Base-by-base conservation (phyloP, 176 grass and related monocot species). In the Oryza coarctata region DNA sequence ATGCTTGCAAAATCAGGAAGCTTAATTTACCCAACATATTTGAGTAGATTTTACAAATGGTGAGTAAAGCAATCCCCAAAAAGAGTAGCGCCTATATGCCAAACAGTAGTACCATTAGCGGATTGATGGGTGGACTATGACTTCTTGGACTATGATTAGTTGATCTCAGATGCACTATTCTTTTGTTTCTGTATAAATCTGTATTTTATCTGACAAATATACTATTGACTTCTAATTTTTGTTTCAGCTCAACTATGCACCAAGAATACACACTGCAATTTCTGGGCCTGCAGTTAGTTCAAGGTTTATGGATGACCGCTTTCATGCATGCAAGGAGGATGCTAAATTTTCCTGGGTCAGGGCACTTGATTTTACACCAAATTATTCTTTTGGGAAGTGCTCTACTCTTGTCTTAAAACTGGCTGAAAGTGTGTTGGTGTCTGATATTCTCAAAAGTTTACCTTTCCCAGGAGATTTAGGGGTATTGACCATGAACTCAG, bases 231-330 rank as follows among this genome's bases (percentile, higher is more conserved):
- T 66, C 65, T 82, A 26, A 25, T 61, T 52, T 77, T 72, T 86
- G n/a, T 77, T 76, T 66, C 86, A 98, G 95, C 90, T 98, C 41
- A 82, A 55, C 36, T 98, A 98, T 88, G 89, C 88, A 74, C 95
- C 95, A 77, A 93, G 93, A 88, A 91, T 93, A 68, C 88, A 88
- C 81, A 73, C 67, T 44, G 71, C 80, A 52, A 84, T 89, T 65
- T 84, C 77, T 79, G 91, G 77, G 22, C 69, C 75, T 22, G 82
- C 73, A 49, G 84, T 84, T 77, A 86, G 67, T 73, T 86, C 90
- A 79, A 98, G 82, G 71, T 93, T 93, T 77, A 80, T 57, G 34
- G 88, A 88, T 76, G 85, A 91, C 40, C 88, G 90, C 40, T 98
- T 91, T 88, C 83, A 85, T 86, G 86, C 88, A 74, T 93, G 79